Evolutionary conservation across 169 alveolate species (phyloP), one percentile per base, ranked within the genome.

Genomic region (Pseudocohnilembus persalinus): DNA sequence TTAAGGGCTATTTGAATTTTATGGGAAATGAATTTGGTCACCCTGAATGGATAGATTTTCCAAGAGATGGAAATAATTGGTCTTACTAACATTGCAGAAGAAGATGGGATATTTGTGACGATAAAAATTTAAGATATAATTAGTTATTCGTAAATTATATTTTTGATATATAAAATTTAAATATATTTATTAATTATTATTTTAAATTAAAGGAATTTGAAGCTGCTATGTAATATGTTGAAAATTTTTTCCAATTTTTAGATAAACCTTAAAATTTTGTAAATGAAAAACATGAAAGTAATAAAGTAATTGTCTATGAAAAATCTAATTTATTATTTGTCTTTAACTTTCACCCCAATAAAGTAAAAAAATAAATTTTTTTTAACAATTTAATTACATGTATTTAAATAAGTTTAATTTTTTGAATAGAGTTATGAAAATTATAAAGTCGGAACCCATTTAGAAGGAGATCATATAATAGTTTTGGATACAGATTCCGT

Each of bases 21-120:
- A 96, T 96, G 97, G 98, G 98, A 33, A 96, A 94, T 86, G 98
- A 96, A 83, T 96, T 94, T 74, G 98, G 98, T 11, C 98, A 96
- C 82, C 97, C 98, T 76, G 98, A 96, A 83, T 96, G 98, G 97
- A 93, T 96, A 49, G 97, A 96, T 85, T 96, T 96, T 86, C 98
- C 98, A 31, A 90, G 97, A 84, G 94, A 93, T 73, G 97, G 96
- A n/a, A 95, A 93, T 85, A 95, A 94, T 25, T 92, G 89, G 88
- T 85, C 94, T 32, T 93, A 94, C 82, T 91, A 93, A 24, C 90
- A 91, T 78, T 93, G 95, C 26, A 82, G 96, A 74, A 92, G 98
- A 86, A 93, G 93, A 83, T 95, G 98, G 97, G 92, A 89, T 83
- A 75, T 95, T 35, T 83, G 91, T 31, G 96, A 95, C 73, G 89